Base-by-base conservation (phyloP, 1,139 yeast genomes). In the Pichia sp. region DNA sequence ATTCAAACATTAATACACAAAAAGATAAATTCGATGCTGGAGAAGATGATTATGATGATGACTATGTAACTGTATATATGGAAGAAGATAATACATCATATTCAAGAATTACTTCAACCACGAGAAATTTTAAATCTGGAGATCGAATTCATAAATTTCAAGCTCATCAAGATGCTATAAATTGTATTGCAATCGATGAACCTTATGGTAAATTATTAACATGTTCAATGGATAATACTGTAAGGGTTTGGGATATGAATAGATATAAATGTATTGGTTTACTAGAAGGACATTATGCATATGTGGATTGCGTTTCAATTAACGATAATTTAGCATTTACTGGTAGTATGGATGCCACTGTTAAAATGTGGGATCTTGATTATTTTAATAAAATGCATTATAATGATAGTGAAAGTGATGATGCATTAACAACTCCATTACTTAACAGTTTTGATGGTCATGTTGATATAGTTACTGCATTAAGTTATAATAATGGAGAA, bases 171-270 rank as follows among this genome's bases (percentile, higher is more conserved):
- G 78, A 72, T 40, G 52, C 72, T 3, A 67, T 82, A 25, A 71
- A 76, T 1, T 69, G 78, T 32, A 58, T 82, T 46, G 87, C 79
- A 53, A 80, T 82, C 59, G 87, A 82, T 56, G 68, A 73, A 35
- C 89, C 89, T 12, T 82, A 80, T 61, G 87, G 87, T 2, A 77
- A 78, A 1, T 59, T 82, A 63, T 92, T 89, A 4, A 76, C 92
- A 12, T 89, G 96, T 0, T 77, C 89, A 4, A 68, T 80, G 55
- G 96, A 87, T 63, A 87, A 82, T 60, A 80, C 87, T 1, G 85
- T 87, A 9, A 75, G 85, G 51, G 85, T 90, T 6, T 87, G 97
- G 96, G 96, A 89, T 66, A 66, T 74, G 63, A 74, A 74, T 50
- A 67, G 73, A 47, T 78, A 72, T 41, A 73, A 66, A 56, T 75